phyloP scores from a whole-genome alignment of 768 basidiomycete species.

The Leccinellum albellum region DNA sequence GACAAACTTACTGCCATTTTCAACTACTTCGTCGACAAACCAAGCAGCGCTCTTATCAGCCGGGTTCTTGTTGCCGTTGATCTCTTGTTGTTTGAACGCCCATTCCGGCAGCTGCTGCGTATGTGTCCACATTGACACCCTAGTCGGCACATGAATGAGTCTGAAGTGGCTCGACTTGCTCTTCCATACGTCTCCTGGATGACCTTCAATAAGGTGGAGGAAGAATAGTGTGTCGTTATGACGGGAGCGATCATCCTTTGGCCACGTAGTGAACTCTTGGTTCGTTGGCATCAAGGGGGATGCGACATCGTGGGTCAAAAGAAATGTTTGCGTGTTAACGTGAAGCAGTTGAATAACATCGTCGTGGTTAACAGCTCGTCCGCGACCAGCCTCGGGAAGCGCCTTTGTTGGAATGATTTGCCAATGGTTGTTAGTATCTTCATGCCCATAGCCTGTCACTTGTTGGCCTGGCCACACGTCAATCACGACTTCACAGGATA shows the following conservation, averaged over 20 bases:
- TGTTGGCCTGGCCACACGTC: constrained; percentile 66
- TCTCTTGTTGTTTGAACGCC: constrained; percentile 96
- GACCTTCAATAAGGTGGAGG: constrained; percentile 65
- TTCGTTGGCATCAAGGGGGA: constrained; percentile 97
- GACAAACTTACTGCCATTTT: constrained; percentile 57
- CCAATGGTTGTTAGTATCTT: constrained; percentile 95
- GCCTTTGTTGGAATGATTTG: constrained; percentile 93
- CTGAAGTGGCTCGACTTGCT: constrained; percentile 93
- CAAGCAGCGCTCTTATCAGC: constrained; percentile 80
- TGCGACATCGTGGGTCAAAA: constrained; percentile 96
- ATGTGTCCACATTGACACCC: constrained; percentile 94
- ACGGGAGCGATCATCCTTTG: constrained; percentile 70
- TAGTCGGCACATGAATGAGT: constrained; percentile 83
- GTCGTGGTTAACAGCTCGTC: constrained; percentile 85
- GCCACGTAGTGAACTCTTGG: constrained; percentile 95
- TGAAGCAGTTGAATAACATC: constrained; percentile 90
- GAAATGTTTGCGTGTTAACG: constrained; percentile 72
- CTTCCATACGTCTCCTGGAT: constrained; percentile 82
- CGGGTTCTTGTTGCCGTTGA: constrained; percentile 95
- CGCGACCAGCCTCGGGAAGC: constrained; percentile 89
- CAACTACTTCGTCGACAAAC: constrained; percentile 82
- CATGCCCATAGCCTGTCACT: constrained; percentile 92
- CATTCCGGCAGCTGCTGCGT: constrained; percentile 84
- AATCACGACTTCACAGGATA: background rate
- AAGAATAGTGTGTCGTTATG: constrained; percentile 90